Evolutionary conservation across 2,329 filamentous ascomycete species (phyloP).

Genomic region (Nannizziopsis barbatae): DNA sequence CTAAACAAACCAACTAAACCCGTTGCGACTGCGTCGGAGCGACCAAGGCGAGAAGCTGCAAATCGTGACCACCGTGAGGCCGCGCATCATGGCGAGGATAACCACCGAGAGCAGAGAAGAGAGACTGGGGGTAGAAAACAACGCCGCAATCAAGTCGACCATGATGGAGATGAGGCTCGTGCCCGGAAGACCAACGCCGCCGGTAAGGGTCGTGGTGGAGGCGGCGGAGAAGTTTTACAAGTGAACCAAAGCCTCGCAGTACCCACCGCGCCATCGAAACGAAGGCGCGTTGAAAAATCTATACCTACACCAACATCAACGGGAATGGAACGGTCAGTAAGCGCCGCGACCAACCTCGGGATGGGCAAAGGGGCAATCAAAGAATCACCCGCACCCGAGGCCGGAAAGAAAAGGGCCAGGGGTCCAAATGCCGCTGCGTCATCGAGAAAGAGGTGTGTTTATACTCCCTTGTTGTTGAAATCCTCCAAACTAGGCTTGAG

Average conservation of each 20-base stretch:
- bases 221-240: conserved; percentile 1
- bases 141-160: conserved; percentile 62
- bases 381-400: conserved; percentile 58
- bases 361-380: conserved; percentile 37
- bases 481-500: not conserved
- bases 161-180: conserved; percentile 61
- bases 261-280: conserved; percentile 49
- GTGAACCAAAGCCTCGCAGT: conserved; percentile 3
- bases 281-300: conserved; percentile 68
- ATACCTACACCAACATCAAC: conserved; percentile 22
- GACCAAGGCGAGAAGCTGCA: conserved; percentile 66
- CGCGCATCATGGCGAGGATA: conserved; percentile 37
- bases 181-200: conserved; percentile 45
- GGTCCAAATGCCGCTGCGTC: conserved; percentile 54
- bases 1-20: conserved; percentile 60
- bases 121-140: conserved; percentile 70
- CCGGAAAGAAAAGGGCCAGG: conserved; percentile 59
- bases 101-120: conserved; percentile 72
- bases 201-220: conserved; percentile 38
- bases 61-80: conserved; percentile 71
- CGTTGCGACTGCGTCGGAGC: conserved; percentile 53
- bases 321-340: conserved; percentile 34
- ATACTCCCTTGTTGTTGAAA: conserved; percentile 3
- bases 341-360: conserved; percentile 24
- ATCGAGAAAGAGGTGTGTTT: conserved; percentile 61